Conservation (phyloP, 805 yeast species). For the Kurtzmaniella fragi region DNA sequence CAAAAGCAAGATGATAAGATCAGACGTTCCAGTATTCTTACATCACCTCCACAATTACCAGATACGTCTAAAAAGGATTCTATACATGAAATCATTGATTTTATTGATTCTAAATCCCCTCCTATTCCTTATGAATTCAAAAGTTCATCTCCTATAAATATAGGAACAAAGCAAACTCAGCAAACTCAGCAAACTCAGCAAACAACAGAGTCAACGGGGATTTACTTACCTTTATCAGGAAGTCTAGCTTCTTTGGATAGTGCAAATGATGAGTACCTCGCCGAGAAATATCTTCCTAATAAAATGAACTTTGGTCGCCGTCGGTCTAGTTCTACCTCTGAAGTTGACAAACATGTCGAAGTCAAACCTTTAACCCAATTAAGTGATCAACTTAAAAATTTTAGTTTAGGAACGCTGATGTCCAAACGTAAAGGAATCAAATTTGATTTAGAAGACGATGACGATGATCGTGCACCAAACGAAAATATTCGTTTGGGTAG, state of each 20-base stretch:
- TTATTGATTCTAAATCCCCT: background rate
- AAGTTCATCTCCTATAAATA: slow-evolving; percentile 5
- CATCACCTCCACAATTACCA: slow-evolving; percentile 8
- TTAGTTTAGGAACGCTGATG: slow-evolving; percentile 35
- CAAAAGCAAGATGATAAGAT: slow-evolving; percentile 37
- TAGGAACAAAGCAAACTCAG: background rate
- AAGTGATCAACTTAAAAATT: slow-evolving; percentile 29
- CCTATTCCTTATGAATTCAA: slow-evolving; percentile 1
- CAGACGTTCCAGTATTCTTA: slow-evolving; percentile 27
- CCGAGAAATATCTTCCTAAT: slow-evolving; percentile 22
- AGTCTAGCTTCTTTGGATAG: slow-evolving; percentile 78
- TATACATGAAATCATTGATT: background rate
- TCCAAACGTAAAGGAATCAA: slow-evolving; percentile 4
- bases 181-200: slow-evolving; percentile 3
- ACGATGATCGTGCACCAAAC: slow-evolving; percentile 10
- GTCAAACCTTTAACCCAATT: slow-evolving; percentile 7
- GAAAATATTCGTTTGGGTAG: slow-evolving; percentile 2
- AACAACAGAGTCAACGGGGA: slow-evolving; percentile 57
- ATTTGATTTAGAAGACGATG: background rate
- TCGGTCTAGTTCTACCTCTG: slow-evolving; percentile 3
- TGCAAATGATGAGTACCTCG: slow-evolving; percentile 53
- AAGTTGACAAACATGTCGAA: background rate
- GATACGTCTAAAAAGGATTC: slow-evolving; percentile 7
- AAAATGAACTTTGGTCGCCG: background rate
- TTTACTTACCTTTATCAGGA: slow-evolving; percentile 62